A percentile compares a stretch with the other conserved stretches of the same genome.
Evolutionary conservation across 176 grass and related monocot genomes (phyloP).

Genomic region (Carex parvula): DNA sequence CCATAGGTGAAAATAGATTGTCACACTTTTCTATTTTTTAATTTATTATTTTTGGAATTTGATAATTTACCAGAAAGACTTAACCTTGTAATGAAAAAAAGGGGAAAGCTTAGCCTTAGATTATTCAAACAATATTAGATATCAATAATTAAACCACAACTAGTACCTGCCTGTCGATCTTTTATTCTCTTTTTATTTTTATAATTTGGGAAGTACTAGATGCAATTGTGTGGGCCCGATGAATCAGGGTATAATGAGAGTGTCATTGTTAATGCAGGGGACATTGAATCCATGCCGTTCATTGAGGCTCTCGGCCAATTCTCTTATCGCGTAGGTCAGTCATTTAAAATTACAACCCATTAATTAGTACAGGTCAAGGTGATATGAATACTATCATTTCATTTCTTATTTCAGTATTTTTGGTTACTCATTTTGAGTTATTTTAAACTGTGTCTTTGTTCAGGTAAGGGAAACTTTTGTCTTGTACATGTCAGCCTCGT

Average conservation of each 20-base stretch:
- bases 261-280: constrained; percentile 85
- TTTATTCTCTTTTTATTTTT: constrained; percentile 39
- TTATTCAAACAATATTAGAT: not conserved
- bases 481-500: constrained; percentile 96
- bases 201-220: not conserved
- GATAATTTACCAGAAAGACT: not conserved
- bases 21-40: not conserved
- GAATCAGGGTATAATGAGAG: constrained; percentile 50
- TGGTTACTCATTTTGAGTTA: constrained; percentile 9
- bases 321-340: constrained; percentile 86
- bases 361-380: not conserved
- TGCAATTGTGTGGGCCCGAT: constrained; percentile 59
- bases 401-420: constrained; percentile 20
- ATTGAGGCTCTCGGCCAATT: constrained; percentile 96
- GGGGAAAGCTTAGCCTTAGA: not conserved
- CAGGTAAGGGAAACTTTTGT: constrained; percentile 88
- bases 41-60: not conserved
- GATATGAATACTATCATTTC: not conserved
- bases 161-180: constrained; percentile 12
- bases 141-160: not conserved
- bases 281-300: constrained; percentile 99
- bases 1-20: constrained; percentile 65
- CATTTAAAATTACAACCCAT: not conserved
- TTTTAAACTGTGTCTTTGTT: constrained; percentile 22
- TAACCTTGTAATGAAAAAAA: not conserved